Evolutionary conservation across 1,139 yeast genomes (phyloP), one percentile per base, ranked within the genome.

Genomic region (Diutina ranongensis): DNA sequence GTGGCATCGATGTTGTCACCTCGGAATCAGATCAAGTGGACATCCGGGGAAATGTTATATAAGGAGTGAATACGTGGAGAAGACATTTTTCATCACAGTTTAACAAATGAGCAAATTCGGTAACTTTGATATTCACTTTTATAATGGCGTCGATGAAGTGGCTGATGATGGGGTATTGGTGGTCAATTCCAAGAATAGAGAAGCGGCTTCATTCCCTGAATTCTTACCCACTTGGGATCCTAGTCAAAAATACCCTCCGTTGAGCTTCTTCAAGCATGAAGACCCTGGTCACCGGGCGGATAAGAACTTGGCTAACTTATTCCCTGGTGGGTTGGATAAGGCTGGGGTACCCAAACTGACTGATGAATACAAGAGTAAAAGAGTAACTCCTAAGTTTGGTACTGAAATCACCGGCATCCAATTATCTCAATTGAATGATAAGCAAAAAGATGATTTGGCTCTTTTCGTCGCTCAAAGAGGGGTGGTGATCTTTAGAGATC

Each of bases 401-500:
- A 68, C 82, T 22, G 85, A 77, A 57, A 64, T 82, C 35, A 57
- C 56, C 19, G 84, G 84, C 19, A 62, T 81, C 40, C 84, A 80
- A 56, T 63, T 82, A 46, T 73, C 82, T 1, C 58, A 71, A 49
- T 64, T 81, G 47, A 60, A 65, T 45, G 71, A 71, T 45, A 66
- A 62, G 12, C 85, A 74, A 40, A 77, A 74, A 56, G 76, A 80
- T 57, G 88, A 81, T 55, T 67, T 81, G 54, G 85, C 88, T 0
- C 65, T 79, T 42, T 63, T 75, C 35, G 80, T 76, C 40, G 82
- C 83, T 12, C 73, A 78, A 60, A 70, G 85, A 53, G 87, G 87
- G 40, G 81, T 80, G 45, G 80, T 78, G 31, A 75, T 80, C 12
- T 80, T 82, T 62, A 68, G 84, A 57, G 74, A 77, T 50, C 88